Evolutionary conservation across 108 stramenopile genomes (phyloP), one percentile per base, ranked within the genome.

Genomic region (Cyclotella distinguenda): DNA sequence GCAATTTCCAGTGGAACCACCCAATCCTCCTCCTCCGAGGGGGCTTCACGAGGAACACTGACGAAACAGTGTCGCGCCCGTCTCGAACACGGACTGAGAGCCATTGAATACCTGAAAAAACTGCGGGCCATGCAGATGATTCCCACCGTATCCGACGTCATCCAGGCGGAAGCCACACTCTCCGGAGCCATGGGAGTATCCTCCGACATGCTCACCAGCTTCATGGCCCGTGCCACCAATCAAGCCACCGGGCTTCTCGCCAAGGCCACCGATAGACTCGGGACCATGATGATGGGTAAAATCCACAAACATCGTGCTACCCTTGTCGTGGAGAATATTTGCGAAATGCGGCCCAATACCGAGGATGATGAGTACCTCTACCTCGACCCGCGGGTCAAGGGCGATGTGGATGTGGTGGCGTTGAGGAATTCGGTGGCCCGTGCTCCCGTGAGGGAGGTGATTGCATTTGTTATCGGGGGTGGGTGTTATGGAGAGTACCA

Each of bases 401-500:
- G 91, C 12, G 91, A 91, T 60, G 90, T 92, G 6, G 83, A 91
- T 68, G 82, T 90, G 21, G 86, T 87, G 32, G 39, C 68, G 32
- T 68, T 92, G 23, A 67, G 89, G 16, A 58, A 63, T 63, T 78
- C 15, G 42, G 40, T 85, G 74, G 79, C 83, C 30, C 82, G 89
- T 25, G 83, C 86, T 15, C 79, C 94, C 1, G 80, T 87, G 4
- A 71, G 80, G 35, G 90, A 98, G 64, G 94, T 89, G 4, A 94
- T 98, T 53, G 93, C 93, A 39, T 99, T 99, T 76, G 83, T 96
- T 55, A 82, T 99, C 34, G 97, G 98, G 22, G 96, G 96, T 19
- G 98, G 97, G 39, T 97, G 93, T 70, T 98, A 97, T 75, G 79
- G 89, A 15, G 98, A 99, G 80, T 97, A 98, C 66, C 95, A 97